Base-by-base conservation (phyloP, 2,329 filamentous ascomycete genomes). In the Aspergillus quadrilineatus region DNA sequence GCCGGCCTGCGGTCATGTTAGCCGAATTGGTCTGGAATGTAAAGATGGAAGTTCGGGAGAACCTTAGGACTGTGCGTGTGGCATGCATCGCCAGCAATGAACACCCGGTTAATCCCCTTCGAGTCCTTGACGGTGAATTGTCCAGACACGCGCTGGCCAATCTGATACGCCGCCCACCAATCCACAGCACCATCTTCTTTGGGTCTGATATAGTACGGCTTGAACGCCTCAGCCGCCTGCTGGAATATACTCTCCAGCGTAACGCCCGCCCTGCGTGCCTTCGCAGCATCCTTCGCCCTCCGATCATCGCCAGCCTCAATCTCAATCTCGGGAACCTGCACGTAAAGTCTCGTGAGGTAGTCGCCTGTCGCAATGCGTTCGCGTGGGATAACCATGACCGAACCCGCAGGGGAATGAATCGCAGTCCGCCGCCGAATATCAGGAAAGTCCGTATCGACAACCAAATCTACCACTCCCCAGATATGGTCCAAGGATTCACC, bases 361-460 rank as follows among this genome's bases (percentile, higher is more conserved):
- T 89, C 83, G 58, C 85, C 83, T 54, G 83, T 74, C 28, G 74
- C 74, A 53, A 82, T 80, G 1, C 79, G 79, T 69, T 90, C 88
- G 26, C 88, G 80, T 0, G 89, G 89, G 56, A 93, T 92, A 4
- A 92, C 86, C 84, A 92, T 89, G 67, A 92, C 86, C 15, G 88
- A 90, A 1, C 89, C 89, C 56, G 87, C 79, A 45, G 84, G 80
- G 3, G 88, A 90, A 69, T 91, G 89, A 57, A 92, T 89, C 0
- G 87, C 89, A 65, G 86, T 89, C 77, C 89, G 88, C 80, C 88
- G 87, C 79, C 89, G 87, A 65, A 92, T 89, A 67, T 93, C 89
- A 0, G 89, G 88, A 62, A 91, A 91, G 65, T 90, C 81, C 0
- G 88, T 90, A 67, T 84, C 79, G 22, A 89, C 85, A 2, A 90